Conservation (phyloP, 2,329 filamentous ascomycete genomes). For the Penicillium sp. region DNA sequence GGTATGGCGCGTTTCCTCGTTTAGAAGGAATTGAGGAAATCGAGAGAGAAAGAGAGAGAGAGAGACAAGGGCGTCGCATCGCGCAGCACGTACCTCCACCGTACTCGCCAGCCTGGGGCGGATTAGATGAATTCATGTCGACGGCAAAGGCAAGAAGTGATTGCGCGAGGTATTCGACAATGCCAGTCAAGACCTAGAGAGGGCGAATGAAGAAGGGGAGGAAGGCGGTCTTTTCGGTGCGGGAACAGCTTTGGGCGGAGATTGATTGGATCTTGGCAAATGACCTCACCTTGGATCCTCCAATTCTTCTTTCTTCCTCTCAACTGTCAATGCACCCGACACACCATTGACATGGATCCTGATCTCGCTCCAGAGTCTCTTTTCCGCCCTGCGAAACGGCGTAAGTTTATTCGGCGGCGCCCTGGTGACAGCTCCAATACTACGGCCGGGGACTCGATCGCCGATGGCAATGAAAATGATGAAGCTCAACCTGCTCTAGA, state of each 20-base stretch:
- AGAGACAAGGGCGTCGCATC: constrained; percentile 6
- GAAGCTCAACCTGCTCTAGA: constrained; percentile 10
- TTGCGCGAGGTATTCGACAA: constrained; percentile 4
- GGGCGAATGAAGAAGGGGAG: constrained; percentile 12
- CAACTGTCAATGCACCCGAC: too few relatives aligned
- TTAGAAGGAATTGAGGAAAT: not conserved
- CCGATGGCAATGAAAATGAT: constrained; percentile 12
- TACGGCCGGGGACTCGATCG: constrained; percentile 5
- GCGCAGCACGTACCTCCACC: constrained; percentile 45
- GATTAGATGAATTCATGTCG: constrained; percentile 44
- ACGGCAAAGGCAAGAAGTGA: constrained; percentile 2
- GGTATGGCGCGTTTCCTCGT: not conserved
- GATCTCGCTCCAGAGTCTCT: constrained; percentile 30
- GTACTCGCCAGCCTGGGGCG: constrained; percentile 48
- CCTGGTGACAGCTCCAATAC: constrained; percentile 21
- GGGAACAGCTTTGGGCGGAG: constrained; percentile 20
- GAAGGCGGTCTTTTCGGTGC: constrained; percentile 24
- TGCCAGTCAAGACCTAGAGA: constrained; percentile 10
- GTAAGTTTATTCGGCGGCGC: constrained; percentile 52
- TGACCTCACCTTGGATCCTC: constrained; percentile 7
- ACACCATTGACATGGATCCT: constrained; percentile 30
- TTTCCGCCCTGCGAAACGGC: constrained; percentile 51
- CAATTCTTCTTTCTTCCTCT: not conserved
- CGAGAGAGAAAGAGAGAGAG: not conserved
- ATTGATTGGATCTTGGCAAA: constrained; percentile 10